phyloP scores from a whole-genome alignment of 371 early-diverging fungal genomes.

The Circinella umbellata region DNA sequence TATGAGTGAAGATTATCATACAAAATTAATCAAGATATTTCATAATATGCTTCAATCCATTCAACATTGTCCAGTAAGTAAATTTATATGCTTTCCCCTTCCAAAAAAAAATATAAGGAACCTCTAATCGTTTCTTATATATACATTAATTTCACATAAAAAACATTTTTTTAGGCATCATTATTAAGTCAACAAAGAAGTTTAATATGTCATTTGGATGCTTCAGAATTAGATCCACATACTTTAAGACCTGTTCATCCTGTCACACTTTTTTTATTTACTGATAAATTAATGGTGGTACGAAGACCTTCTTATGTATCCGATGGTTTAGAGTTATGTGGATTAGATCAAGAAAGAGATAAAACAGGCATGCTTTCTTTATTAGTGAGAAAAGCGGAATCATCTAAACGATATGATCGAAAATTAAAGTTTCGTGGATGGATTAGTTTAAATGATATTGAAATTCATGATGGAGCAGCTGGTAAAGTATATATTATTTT shows the following conservation, averaged over 20 bases:
- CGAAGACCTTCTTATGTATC: slow-evolving; percentile 35
- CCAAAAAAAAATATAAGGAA: too few species aligned
- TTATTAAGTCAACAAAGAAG: slow-evolving; percentile 47
- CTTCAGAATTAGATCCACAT: slow-evolving; percentile 34
- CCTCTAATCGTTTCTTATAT: too few species aligned
- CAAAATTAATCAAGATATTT: slow-evolving; percentile 46
- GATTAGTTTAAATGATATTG: slow-evolving; percentile 40
- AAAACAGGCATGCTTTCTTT: slow-evolving; percentile 14
- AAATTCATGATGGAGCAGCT: slow-evolving; percentile 43
- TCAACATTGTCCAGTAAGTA: slow-evolving; percentile 44
- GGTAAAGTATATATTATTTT: slow-evolving; percentile 26
- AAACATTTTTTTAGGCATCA: slow-evolving; percentile 34
- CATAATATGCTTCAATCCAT: slow-evolving; percentile 47
- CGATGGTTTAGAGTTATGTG: slow-evolving; percentile 34
- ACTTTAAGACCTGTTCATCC: slow-evolving; percentile 35
- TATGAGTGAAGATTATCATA: slow-evolving; percentile 48
- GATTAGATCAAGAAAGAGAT: slow-evolving; percentile 24
- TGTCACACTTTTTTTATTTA: slow-evolving; percentile 49
- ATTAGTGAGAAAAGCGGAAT: slow-evolving; percentile 19
- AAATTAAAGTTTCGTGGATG: slow-evolving; percentile 53
- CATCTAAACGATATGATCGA: slow-evolving; percentile 11
- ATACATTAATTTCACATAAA: too few species aligned
- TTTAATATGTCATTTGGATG: slow-evolving; percentile 45
- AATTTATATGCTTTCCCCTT: too few species aligned
- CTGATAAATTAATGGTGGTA: slow-evolving; percentile 50